phyloP scores from a whole-genome alignment of 2,329 filamentous ascomycete genomes.

The Alternaria consortialis region DNA sequence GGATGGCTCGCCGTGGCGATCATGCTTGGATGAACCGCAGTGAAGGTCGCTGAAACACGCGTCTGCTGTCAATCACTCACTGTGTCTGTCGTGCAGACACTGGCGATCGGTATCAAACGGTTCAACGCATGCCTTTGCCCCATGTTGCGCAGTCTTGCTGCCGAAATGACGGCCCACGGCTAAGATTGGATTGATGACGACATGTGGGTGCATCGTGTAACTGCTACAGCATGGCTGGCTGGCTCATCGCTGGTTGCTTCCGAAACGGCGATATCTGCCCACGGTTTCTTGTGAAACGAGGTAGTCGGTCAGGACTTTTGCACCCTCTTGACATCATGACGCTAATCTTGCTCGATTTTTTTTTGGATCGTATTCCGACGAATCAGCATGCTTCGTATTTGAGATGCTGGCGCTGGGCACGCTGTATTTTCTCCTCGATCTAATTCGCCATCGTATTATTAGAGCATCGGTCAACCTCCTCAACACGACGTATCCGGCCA shows the following conservation, averaged over 20 bases:
- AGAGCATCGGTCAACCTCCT: constrained; percentile 1
- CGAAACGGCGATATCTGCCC: constrained; percentile 4
- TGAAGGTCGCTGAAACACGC: constrained; percentile 20
- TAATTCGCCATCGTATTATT: constrained; percentile 3
- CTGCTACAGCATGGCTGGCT: constrained; percentile 1
- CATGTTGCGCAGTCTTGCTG: neutral
- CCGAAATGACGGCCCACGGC: constrained; percentile 7
- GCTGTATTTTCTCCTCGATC: neutral
- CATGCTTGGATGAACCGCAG: constrained; percentile 22
- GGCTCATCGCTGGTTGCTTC: neutral
- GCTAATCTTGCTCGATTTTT: neutral
- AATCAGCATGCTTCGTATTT: neutral
- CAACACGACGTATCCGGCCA: neutral
- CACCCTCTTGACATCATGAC: neutral
- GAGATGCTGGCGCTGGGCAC: neutral
- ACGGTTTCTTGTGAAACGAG: neutral
- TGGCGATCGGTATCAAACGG: constrained; percentile 19
- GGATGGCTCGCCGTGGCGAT: constrained; percentile 15
- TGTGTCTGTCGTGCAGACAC: neutral
- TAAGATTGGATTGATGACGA: constrained; percentile 3
- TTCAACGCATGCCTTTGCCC: neutral
- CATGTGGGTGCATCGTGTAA: constrained; percentile 1
- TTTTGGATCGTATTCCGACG: neutral
- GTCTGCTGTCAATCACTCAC: constrained; percentile 15
- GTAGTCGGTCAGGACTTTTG: neutral